Percentiles rank a stretch among this genome's conserved stretches.
These are phyloP conservation scores for Brassica incana DNA, from an alignment of 345 rosid genomes.

Conservation along the genomic window DNA sequence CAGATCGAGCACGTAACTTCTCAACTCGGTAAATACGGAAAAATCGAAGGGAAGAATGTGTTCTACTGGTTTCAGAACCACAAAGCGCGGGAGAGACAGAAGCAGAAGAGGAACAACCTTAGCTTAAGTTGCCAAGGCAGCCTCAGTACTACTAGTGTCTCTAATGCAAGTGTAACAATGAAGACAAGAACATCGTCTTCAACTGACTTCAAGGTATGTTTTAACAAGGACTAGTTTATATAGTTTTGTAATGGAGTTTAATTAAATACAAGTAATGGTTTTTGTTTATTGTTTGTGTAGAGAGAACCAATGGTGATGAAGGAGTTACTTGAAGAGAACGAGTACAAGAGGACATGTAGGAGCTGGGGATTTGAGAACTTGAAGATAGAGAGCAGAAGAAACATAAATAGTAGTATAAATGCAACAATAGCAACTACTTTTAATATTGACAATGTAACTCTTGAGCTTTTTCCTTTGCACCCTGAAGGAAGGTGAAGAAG, in stretches of 20 bases:
- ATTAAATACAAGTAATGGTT: neutral
- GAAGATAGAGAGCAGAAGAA: slow-evolving; percentile 50
- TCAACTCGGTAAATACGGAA: slow-evolving; percentile 77
- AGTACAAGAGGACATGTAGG: slow-evolving; percentile 82
- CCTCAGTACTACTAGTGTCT: slow-evolving; percentile 39
- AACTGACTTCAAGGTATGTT: slow-evolving; percentile 50
- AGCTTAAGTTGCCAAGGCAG: slow-evolving; percentile 43
- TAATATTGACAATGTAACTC: slow-evolving; percentile 55
- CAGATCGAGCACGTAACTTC: slow-evolving; percentile 90
- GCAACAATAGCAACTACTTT: slow-evolving; percentile 21
- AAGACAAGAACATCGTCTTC: slow-evolving; percentile 43
- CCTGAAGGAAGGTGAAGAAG: slow-evolving; percentile 73
- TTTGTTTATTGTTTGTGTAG: slow-evolving; percentile 26
- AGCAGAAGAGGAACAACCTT: slow-evolving; percentile 79
- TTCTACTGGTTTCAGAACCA: slow-evolving; percentile 99
- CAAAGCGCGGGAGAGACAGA: slow-evolving; percentile 98
- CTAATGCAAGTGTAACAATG: slow-evolving; percentile 16
- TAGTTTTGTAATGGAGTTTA: neutral
- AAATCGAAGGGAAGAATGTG: slow-evolving; percentile 96
- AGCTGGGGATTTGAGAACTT: slow-evolving; percentile 78
- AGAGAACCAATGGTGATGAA: slow-evolving; percentile 41
- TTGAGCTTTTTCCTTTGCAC: slow-evolving; percentile 94
- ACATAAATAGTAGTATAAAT: slow-evolving; percentile 46
- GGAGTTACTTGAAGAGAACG: slow-evolving; percentile 50
- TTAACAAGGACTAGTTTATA: neutral